Percentiles rank a stretch among this genome's conserved stretches.
Evolutionary conservation across 768 basidiomycete species (phyloP).

Genomic region (Asterophora parasitica): DNA sequence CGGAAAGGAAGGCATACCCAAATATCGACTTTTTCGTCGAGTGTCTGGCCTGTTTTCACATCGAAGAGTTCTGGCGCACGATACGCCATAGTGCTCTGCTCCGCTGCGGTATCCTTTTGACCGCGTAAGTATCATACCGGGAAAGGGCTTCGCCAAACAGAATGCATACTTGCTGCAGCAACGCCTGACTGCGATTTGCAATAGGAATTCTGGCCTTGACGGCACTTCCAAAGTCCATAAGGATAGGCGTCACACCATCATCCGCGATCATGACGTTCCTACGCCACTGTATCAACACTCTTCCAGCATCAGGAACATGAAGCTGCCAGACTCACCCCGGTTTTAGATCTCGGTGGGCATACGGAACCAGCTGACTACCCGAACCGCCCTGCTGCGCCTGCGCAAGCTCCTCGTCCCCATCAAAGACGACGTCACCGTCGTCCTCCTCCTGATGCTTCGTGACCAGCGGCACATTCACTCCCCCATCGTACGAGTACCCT

Average conservation of each 20-base stretch:
- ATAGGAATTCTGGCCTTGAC: conserved; percentile 81
- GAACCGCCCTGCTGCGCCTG: conserved; percentile 34
- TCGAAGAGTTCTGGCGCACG: conserved; percentile 97
- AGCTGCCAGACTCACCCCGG: conserved; percentile 63
- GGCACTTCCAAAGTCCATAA: conserved; percentile 98
- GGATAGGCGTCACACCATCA: conserved; percentile 77
- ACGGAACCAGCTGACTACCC: conserved; percentile 67
- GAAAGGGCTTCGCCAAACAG: not conserved
- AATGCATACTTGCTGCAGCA: conserved; percentile 73
- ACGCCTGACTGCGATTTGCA: conserved; percentile 78
- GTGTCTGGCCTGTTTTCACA: conserved; percentile 80
- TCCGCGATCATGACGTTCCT: conserved; percentile 98
- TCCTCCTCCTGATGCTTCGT: conserved; percentile 46
- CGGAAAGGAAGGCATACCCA: conserved; percentile 57
- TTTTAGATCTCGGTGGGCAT: conserved; percentile 96
- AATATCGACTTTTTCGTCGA: conserved; percentile 96
- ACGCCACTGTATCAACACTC: not conserved
- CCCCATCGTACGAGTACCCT: conserved; percentile 65
- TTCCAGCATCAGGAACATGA: not conserved
- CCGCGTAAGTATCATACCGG: conserved; percentile 1
- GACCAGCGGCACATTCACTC: conserved; percentile 55
- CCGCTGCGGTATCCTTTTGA: conserved; percentile 83
- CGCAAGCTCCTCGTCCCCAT: conserved; percentile 70
- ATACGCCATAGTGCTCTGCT: conserved; percentile 98
- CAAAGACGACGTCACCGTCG: conserved; percentile 65